Evolutionary conservation across 805 yeast species (phyloP).

Genomic region (Helenozyma rhizophorensis): DNA sequence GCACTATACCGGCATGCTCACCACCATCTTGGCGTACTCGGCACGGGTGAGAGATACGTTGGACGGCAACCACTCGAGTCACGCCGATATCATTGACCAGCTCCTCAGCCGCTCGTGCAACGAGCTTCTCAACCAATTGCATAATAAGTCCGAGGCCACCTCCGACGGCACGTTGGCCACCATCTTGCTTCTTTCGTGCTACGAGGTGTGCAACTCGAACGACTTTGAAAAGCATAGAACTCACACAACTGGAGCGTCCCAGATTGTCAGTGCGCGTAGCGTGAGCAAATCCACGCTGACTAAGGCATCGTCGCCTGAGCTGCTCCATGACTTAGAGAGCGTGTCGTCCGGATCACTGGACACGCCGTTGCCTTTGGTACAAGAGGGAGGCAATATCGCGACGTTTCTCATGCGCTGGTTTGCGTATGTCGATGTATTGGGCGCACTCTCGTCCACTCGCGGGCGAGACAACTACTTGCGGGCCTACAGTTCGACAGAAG

Average conservation of each 20-base stretch:
- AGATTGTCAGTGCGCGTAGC: constrained; percentile 49
- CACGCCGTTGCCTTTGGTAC: not conserved
- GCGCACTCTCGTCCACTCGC: constrained; percentile 54
- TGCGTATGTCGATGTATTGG: constrained; percentile 61
- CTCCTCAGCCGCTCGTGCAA: constrained; percentile 53
- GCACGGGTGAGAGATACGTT: constrained; percentile 28
- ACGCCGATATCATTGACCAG: constrained; percentile 41
- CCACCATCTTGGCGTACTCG: constrained; percentile 48
- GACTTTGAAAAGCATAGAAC: constrained; percentile 54
- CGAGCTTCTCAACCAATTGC: constrained; percentile 49
- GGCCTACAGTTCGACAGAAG: constrained; percentile 13
- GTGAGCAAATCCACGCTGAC: constrained; percentile 8
- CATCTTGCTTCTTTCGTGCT: constrained; percentile 54
- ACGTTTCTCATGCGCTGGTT: constrained; percentile 66
- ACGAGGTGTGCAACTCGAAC: constrained; percentile 44
- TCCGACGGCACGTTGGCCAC: constrained; percentile 67
- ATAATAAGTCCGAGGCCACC: constrained; percentile 48
- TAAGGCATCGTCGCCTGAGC: not conserved
- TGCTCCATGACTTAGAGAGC: not conserved
- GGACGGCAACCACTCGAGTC: constrained; percentile 24
- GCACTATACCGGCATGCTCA: constrained; percentile 51
- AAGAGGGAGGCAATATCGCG: constrained; percentile 37
- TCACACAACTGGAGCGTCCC: constrained; percentile 65
- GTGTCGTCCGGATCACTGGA: not conserved
- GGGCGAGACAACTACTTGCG: constrained; percentile 29